Conservation (phyloP, 2,329 filamentous ascomycete species). For the Arthroderma sp. region DNA sequence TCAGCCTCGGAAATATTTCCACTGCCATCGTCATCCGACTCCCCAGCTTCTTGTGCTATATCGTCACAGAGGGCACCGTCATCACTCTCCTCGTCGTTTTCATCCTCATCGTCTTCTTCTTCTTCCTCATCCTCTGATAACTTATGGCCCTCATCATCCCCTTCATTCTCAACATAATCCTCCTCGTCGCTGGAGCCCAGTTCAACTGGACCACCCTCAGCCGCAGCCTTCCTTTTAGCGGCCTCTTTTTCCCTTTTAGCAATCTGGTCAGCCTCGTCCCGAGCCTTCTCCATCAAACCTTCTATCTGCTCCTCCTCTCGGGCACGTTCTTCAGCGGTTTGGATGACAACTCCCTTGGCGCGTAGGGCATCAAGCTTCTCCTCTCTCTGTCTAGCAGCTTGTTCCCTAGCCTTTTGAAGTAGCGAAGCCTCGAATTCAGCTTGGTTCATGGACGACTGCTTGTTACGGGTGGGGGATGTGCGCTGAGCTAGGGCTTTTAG, state of each 20-base stretch:
- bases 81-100: slow-evolving; percentile 13
- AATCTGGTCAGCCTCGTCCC: slow-evolving; percentile 66
- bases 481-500: slow-evolving; percentile 65
- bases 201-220: slow-evolving; percentile 32
- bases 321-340: slow-evolving; percentile 77
- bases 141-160: slow-evolving; percentile 23
- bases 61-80: slow-evolving; percentile 22
- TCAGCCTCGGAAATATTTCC: slow-evolving; percentile 17
- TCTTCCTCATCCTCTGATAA: slow-evolving; percentile 14
- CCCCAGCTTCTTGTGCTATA: slow-evolving; percentile 29
- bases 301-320: slow-evolving; percentile 72
- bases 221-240: slow-evolving; percentile 49
- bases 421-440: slow-evolving; percentile 57
- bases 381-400: slow-evolving; percentile 65
- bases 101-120: slow-evolving; percentile 13
- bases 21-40: slow-evolving; percentile 18
- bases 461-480: slow-evolving; percentile 41
- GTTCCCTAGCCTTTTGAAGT: slow-evolving; percentile 59
- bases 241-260: slow-evolving; percentile 62
- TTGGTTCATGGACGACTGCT: slow-evolving; percentile 47
- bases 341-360: slow-evolving; percentile 66
- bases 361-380: slow-evolving; percentile 63
- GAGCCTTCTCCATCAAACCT: slow-evolving; percentile 72
- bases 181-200: slow-evolving; percentile 44
- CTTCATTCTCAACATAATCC: slow-evolving; percentile 29